Evolutionary conservation across 768 basidiomycete genomes (phyloP), one percentile per base, ranked within the genome.

Genomic region (Psilocybe cyanescens): DNA sequence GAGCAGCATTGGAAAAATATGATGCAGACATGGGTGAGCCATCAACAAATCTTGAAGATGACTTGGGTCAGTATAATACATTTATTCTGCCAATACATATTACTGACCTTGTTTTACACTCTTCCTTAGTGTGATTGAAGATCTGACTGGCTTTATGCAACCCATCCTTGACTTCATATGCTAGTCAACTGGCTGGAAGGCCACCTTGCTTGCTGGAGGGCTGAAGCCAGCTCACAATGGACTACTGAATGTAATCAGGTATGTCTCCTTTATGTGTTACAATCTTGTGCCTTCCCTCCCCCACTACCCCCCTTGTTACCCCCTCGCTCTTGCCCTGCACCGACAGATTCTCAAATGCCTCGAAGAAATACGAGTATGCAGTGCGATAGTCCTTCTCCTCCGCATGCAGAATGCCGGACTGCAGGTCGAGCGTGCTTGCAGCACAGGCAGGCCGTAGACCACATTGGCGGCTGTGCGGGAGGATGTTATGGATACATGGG

Each of bases 141-240:
- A 45, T 7, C 8, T 63, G 1, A 44, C 41, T 1, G 24, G 19
- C 8, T 58, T 63, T 31, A 19, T 50, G 17, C 57, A 58, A 14
- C 61, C 61, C 1, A 41, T 63, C 24, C n/a, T 59, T 4, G 57
- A 63, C 51, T 3, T 55, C 1, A 14, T 63, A 1, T 48, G 35
- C 8, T 16, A 58, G 11, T 17, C 45, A 1, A 63, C 61, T 5
- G 57, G 57, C 0, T 58, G 55, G 57, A 58, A 55, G 33, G 44
- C 39, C 1, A 48, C 46, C 0, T 47, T 63, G 16, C 31, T 63
- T 7, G 61, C 53, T 5, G 61, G 61, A 3, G 61, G 61, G 7
- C 59, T 53, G 8, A 57, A 63, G 24, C 62, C 62, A 24, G 57
- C 62, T 30, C 52, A 63, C 14, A 51, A 31, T 4, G 62, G 62